Base-by-base conservation (phyloP, 768 basidiomycete genomes). In the Phanerochaete carnosa region DNA sequence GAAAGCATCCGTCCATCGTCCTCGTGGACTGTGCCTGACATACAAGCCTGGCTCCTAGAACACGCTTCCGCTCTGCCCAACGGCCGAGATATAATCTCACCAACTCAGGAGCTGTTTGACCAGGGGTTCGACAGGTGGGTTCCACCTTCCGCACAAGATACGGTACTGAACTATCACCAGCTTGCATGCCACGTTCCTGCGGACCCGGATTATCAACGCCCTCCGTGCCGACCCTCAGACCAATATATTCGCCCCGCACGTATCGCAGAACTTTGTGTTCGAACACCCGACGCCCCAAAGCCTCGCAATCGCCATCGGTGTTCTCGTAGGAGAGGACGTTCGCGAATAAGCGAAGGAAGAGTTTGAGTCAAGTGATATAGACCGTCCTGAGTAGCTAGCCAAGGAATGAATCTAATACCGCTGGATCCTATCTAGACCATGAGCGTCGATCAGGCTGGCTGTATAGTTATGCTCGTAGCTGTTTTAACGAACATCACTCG, bases 101-200 rank as follows among this genome's bases (percentile, higher is more conserved):
- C 59, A 8, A 25, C 33, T 9, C 16, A 22, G 8, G 62, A 63
- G 32, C 37, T 63, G 16, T 63, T 63, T 46, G 46, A 60, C 13
- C 62, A 60, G 25, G 59, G 58, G 32, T 63, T 58, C 47, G 62
- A 62, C 33, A 62, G 61, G 61, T 58, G 7, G 1, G 39, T n/a
- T 32, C 33, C 33, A 2, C 26, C 13, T 3, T n/a, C 3, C 51
- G 5, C 23, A n/a, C 35, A 11, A 15, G 9, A 25, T 37, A 11
- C 32, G 5, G 7, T 19, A 45, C 52, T 45, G 16, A 39, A 3
- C 2, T 19, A 32, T 11, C 19, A 19, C 23, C 30, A 63, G 62
- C 55, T 45, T 64, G 29, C 28, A 51, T 30, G 58, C 62, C 3
- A 63, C 62, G 5, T 63, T 60, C 62, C 55, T 63, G 30, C 62